phyloP scores from a whole-genome alignment of 257 asterid species.

The Nicotiana tabacum region DNA sequence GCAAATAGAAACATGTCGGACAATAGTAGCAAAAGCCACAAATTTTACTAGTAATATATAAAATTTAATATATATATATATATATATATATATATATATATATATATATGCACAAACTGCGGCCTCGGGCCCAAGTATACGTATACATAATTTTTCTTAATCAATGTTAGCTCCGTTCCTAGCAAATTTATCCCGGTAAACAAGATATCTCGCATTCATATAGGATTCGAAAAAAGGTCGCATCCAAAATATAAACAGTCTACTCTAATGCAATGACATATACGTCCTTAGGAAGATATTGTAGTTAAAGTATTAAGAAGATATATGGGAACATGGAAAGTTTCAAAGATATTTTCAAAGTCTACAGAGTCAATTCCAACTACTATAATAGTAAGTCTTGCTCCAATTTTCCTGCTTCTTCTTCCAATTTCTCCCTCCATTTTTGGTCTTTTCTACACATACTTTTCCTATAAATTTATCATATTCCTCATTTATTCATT shows the following conservation, averaged over 20 bases:
- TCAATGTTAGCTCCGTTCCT: no score
- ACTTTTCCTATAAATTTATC: neutral
- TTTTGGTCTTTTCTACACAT: neutral
- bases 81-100: neutral
- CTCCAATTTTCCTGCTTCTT: neutral
- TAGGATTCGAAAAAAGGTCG: fast-evolving
- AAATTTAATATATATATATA: neutral
- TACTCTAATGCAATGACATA: no score
- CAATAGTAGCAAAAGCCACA: neutral
- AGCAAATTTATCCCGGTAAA: no score
- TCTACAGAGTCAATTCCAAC: neutral
- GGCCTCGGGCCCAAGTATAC: no score
- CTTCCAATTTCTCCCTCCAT: neutral
- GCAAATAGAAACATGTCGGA: neutral
- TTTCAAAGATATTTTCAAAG: neutral
- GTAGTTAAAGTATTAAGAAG: no score
- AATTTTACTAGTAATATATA: neutral
- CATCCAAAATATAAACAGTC: no score
- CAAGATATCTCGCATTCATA: no score
- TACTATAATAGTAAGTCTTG: neutral
- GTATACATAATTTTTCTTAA: neutral
- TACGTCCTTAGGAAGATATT: no score
- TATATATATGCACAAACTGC: no score
- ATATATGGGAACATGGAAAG: neutral
- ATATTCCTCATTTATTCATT: neutral